Base-by-base conservation (phyloP, 768 basidiomycete species). In the Collybia sp. region DNA sequence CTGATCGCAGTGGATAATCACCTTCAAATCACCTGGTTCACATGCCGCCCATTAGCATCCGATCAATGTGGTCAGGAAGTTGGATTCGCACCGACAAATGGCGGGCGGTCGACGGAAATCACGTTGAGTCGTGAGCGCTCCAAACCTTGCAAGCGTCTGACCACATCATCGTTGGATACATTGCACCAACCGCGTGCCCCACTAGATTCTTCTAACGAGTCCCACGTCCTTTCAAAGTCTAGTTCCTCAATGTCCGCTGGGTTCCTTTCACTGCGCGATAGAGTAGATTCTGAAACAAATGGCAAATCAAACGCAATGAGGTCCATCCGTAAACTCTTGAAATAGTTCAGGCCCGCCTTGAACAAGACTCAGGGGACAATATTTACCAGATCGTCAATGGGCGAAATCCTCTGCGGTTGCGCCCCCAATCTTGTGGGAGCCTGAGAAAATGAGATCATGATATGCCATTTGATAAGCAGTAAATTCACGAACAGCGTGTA, bases 281-380 rank as follows among this genome's bases (percentile, higher is more conserved):
- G 60, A 17, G 53, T 33, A 17, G 70, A 68, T 48, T 83, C 82
- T 6, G 70, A 58, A 36, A 79, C 65, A 64, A 83, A 83, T 2
- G 87, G 84, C 1, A 83, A 80, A 59, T 91, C 87, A 33, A 92
- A 75, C 8, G 80, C 69, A 50, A 91, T 89, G 40, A 91, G 75
- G 64, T 90, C 85, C 47, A 61, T 50, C 44, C 68, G 68, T 39
- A 63, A 51, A 13, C 45, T 56, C 71, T 67, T 45, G 36, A 20
- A 53, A 31, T 31, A 13, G 30, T 49, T 45, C 53, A 38, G 53
- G 39, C 17, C 12, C 30, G 9, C 15, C 16, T 4, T 25, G 30
- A 32, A 50, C 45, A 44, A 16, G 19, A 2, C 43, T 12, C 33
- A 18, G 18, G 30, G 43, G 12, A 18, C 18, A 33, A 39, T 20